A percentile compares a stretch with the other conserved stretches of the same genome.
Conservation (phyloP, 2,329 filamentous ascomycete species). For the Ophiostoma quercus region DNA sequence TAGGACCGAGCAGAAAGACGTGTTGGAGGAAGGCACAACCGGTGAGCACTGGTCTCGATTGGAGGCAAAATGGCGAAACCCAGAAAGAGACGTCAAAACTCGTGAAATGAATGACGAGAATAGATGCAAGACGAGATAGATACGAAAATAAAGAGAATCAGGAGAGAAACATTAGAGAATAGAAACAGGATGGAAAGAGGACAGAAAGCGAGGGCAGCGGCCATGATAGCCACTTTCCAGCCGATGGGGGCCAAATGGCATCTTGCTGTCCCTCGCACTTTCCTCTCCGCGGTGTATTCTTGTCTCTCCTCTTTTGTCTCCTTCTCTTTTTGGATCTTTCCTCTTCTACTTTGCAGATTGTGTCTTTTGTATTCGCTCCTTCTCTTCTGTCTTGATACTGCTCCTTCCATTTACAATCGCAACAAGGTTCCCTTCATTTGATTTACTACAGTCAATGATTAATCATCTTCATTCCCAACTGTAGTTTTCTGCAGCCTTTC, state of each 20-base stretch:
- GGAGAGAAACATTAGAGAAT: neutral
- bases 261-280: neutral
- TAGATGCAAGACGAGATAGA: neutral
- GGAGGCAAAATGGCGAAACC: neutral
- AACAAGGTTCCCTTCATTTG: too few relatives aligned
- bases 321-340: neutral
- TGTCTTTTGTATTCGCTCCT: neutral
- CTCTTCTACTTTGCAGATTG: neutral
- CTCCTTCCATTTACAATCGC: too few relatives aligned
- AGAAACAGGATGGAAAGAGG: neutral
- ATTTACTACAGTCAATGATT: too few relatives aligned
- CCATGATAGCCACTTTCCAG: neutral
- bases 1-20: neutral
- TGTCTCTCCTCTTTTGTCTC: neutral
- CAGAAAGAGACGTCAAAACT: neutral
- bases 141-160: neutral
- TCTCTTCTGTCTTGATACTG: neutral
- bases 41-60: neutral
- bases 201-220: neutral
- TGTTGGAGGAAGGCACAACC: neutral
- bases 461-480: too few relatives aligned
- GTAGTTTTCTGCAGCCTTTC: too few relatives aligned
- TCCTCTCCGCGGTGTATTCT: neutral
- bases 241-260: slow-evolving; percentile 15
- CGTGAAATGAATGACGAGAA: neutral